Conservation (phyloP, 208 protist species). For the Wallacemonas sp. region DNA sequence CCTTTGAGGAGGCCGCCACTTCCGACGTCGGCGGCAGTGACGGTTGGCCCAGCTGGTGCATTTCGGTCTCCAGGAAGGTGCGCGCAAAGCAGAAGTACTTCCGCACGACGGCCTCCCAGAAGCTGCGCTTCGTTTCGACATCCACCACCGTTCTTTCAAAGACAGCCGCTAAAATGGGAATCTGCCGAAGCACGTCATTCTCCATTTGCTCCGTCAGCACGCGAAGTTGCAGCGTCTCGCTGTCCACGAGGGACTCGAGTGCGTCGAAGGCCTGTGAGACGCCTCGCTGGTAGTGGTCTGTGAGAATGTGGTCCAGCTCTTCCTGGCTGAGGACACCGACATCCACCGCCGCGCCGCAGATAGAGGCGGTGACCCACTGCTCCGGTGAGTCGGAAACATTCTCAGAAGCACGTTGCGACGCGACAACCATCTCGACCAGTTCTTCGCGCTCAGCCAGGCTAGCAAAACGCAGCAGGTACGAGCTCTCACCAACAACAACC, state of each 20-base stretch:
- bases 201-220: slow-evolving; percentile 82
- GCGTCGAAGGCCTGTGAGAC: slow-evolving; percentile 72
- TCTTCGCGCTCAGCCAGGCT: slow-evolving; percentile 31
- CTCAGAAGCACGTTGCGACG: slow-evolving; percentile 18
- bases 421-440: slow-evolving; percentile 41
- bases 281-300: slow-evolving; percentile 59
- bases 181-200: slow-evolving; percentile 77
- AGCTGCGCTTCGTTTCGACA: slow-evolving; percentile 47
- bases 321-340: slow-evolving; percentile 48
- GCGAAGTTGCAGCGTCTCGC: slow-evolving; percentile 52
- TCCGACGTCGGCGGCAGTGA: not conserved
- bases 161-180: slow-evolving; percentile 69
- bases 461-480: slow-evolving; percentile 44
- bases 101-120: slow-evolving; percentile 82
- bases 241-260: slow-evolving; percentile 74
- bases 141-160: slow-evolving; percentile 57
- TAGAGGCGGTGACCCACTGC: slow-evolving; percentile 50
- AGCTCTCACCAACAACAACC: slow-evolving; percentile 26
- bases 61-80: slow-evolving; percentile 79
- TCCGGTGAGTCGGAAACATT: slow-evolving; percentile 22
- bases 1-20: not conserved
- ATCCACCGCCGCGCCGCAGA: slow-evolving; percentile 71
- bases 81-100: slow-evolving; percentile 87
- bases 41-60: slow-evolving; percentile 34
- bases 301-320: slow-evolving; percentile 41